phyloP scores from a whole-genome alignment of 257 asterid species.

The Schizonepeta tenuifolia region DNA sequence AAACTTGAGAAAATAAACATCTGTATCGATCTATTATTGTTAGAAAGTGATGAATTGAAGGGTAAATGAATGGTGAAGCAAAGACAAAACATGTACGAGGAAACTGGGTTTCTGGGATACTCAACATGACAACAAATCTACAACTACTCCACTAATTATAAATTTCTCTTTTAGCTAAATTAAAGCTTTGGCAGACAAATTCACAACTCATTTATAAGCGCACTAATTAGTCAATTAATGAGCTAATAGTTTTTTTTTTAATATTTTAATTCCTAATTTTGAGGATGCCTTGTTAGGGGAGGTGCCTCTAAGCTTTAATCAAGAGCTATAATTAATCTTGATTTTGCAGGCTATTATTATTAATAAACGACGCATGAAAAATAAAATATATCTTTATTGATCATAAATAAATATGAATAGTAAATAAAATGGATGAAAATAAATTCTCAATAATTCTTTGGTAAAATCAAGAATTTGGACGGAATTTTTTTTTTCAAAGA shows the following conservation, averaged over 20 bases:
- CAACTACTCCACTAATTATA: conserved; percentile 59
- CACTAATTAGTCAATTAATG: conserved; percentile 49
- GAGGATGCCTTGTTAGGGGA: conserved; percentile 40
- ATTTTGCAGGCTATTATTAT: not conserved
- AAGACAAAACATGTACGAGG: conserved; percentile 68
- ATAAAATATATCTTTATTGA: too few species aligned
- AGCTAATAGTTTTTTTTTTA: conserved; percentile 25
- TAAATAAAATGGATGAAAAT: too few species aligned
- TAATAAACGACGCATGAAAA: not conserved
- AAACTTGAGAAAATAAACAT: not conserved
- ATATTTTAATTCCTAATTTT: conserved; percentile 44
- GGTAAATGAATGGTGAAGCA: conserved; percentile 23
- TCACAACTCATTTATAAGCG: conserved; percentile 53
- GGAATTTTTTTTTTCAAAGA: too few species aligned
- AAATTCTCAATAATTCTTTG: too few species aligned
- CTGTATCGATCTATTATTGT: too few species aligned
- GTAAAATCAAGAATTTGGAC: too few species aligned
- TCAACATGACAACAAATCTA: conserved; percentile 53
- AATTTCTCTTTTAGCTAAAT: conserved; percentile 23
- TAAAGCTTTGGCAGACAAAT: conserved; percentile 44
- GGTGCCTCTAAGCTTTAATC: conserved; percentile 40
- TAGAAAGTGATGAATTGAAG: not conserved
- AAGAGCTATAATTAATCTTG: conserved; percentile 26
- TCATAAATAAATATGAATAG: too few species aligned
- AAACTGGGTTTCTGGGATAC: conserved; percentile 49